These are phyloP conservation scores for Daldinia loculata DNA, from an alignment of 495 filamentous ascomycete species.

Conservation along the genomic window DNA sequence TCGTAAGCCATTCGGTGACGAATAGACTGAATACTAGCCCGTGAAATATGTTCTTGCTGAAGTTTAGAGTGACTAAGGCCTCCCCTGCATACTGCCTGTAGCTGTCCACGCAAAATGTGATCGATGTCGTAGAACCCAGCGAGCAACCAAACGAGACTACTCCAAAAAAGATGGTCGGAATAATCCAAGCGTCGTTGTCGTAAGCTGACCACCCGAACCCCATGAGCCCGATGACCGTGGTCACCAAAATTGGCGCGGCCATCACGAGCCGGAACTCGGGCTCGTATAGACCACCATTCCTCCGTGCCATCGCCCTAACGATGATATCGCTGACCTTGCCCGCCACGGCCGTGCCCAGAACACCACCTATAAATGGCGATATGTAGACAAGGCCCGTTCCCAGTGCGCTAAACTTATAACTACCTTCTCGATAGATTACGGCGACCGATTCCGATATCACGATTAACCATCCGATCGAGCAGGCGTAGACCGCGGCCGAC, in stretches of 20 bases:
- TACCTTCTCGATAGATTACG: constrained; percentile 72
- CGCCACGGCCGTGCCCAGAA: constrained; percentile 89
- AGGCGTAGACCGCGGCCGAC: constrained; percentile 85
- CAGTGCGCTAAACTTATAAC: constrained; percentile 82
- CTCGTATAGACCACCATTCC: constrained; percentile 95
- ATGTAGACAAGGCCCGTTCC: constrained; percentile 89
- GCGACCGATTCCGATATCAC: constrained; percentile 89
- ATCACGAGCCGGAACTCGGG: constrained; percentile 95
- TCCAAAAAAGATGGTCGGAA: constrained; percentile 93
- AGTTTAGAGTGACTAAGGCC: constrained; percentile 93
- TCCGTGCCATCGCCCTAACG: constrained; percentile 76
- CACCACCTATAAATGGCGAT: constrained; percentile 85
- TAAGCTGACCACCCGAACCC: constrained; percentile 92
- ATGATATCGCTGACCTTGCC: constrained; percentile 89
- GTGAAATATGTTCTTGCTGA: constrained; percentile 92
- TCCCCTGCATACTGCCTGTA: constrained; percentile 95
- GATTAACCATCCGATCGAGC: constrained; percentile 95
- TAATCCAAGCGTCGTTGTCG: constrained; percentile 80
- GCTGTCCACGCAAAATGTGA: constrained; percentile 93
- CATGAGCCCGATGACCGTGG: constrained; percentile 87
- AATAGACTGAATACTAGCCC: constrained; percentile 91
- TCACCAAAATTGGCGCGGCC: constrained; percentile 80
- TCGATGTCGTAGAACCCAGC: constrained; percentile 89
- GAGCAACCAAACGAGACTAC: constrained; percentile 93
- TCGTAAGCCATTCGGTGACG: constrained; percentile 83